Base-by-base conservation (phyloP, 257 asterid genomes). In the Scutellaria barbata region DNA sequence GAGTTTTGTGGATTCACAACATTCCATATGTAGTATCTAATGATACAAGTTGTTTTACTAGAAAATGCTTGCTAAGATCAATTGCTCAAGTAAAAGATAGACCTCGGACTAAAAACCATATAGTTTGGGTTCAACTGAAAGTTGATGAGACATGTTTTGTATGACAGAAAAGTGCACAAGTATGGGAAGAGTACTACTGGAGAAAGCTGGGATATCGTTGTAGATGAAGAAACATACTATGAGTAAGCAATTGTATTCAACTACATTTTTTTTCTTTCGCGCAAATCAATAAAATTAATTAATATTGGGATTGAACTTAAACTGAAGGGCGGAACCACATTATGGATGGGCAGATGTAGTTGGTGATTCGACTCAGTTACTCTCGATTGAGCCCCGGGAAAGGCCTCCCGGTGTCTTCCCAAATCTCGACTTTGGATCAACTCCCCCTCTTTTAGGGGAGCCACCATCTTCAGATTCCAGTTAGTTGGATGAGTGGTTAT, bases 311-410 rank as follows among this genome's bases (percentile, higher is more conserved):
- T 58, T 0, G 50, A 56, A 41, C 72, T 60, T 18, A 54, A 64
- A 51, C 35, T 64, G 76, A 76, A 95, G 99, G 92, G 97, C 97
- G 6, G 99, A 95, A 37, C 99, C 99, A 50, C 99, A 92, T 81
- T 92, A 95, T 62, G 99, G 99, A 81, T 95, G 99, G 99, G 95
- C 99, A 0, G 98, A 95, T 66, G 99, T 95, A 30, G 99, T 95
- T 59, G 99, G 99, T n/a, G 94, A 95, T 81, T 95, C 98, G 12
- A 80, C 77, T 33, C 99, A 95, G 64, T 67, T 95, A 79, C 83
- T 95, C 42, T 95, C 98, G 25, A 92, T 95, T 62, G 47, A 88
- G 76, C 97, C 97, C 18, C 85, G 65, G 46, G 99, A 95, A 67
- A 92, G 95, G 53, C 99, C 99, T 1, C 96, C 90, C 0, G 99